Base-by-base conservation (phyloP, 257 asterid genomes). In the Solanum appendiculatum region DNA sequence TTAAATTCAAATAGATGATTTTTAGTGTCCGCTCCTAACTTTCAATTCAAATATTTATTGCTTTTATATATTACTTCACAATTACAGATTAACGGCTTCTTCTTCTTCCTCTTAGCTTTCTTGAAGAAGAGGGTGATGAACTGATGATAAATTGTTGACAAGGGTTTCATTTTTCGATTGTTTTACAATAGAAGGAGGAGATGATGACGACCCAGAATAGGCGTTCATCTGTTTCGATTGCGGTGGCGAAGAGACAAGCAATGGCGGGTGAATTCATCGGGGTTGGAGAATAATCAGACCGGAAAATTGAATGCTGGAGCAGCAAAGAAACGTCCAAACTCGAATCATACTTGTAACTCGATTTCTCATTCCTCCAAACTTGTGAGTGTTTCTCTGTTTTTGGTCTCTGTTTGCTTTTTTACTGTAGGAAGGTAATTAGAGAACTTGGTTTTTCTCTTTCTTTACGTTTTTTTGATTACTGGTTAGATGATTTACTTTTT, bases 11-110 rank as follows among this genome's bases (percentile, higher is more conserved):
- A 92, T 27, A 89, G 78, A 3, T 56, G 74, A 94, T 40, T 13
- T 70, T n/a, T n/a, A n/a, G n/a, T 85, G 92, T 88, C 94, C 95
- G 94, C 94, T 91, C 95, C 96, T 44, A 93, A 94, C n/a, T 94
- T n/a, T 1, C 88, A 90, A 85, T 91, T 93, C 92, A 92, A 93
- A n/a, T n/a, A 27, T n/a, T n/a, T n/a, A n/a, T n/a, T n/a, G n/a
- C 25, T 4, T 12, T 40, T 81, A 66, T 75, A 87, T 89, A 39
- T n/a, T 83, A 80, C 56, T 44, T 82, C 33, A 25, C 29, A 46
- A 46, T 46, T 46, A 46, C 54, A 46, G 56, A 46, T 7, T 46
- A 46, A 46, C 70, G 48, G 9, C 63, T 27, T 12, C n/a, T n/a
- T 78, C 63, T 73, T 46, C 16, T 20, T 80, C 40, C 10, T 78